phyloP scores from a whole-genome alignment of 345 rosid genomes.

The Euphorbia tirucalli region DNA sequence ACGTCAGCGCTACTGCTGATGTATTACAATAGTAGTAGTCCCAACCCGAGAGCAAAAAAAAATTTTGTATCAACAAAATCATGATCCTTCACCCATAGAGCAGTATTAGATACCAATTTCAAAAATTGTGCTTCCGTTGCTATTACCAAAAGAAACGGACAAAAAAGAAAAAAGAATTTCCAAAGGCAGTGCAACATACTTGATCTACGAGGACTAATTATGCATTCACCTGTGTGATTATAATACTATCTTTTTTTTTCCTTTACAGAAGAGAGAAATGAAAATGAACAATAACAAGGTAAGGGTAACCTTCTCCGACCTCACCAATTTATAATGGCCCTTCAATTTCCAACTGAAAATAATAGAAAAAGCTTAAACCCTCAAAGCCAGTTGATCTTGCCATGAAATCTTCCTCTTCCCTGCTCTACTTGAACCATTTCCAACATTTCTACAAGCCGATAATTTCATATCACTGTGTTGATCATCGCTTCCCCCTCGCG shows the following conservation, averaged over 20 bases:
- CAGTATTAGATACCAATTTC: too few relatives aligned
- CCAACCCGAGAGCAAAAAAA: too few relatives aligned
- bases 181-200: neutral
- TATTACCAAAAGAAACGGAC: too few relatives aligned
- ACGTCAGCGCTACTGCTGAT: too few relatives aligned
- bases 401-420: constrained; percentile 95
- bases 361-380: constrained; percentile 40
- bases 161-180: too few relatives aligned
- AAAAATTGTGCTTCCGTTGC: too few relatives aligned
- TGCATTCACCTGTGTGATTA: constrained; percentile 22
- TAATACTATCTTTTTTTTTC: constrained; percentile 20
- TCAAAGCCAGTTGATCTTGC: constrained; percentile 91
- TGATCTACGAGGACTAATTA: constrained; percentile 12
- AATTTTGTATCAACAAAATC: too few relatives aligned
- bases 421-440: constrained; percentile 45
- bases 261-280: constrained; percentile 24
- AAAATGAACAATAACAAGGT: neutral
- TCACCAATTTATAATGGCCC: constrained; percentile 6
- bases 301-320: constrained; percentile 20
- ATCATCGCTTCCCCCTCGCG: constrained; percentile 45
- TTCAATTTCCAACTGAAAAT: constrained; percentile 18
- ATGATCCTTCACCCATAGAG: too few relatives aligned
- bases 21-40: too few relatives aligned
- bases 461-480: constrained; percentile 47
- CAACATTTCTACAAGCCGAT: constrained; percentile 54